Evolutionary conservation across 768 basidiomycete genomes (phyloP), one percentile per base, ranked within the genome.

Genomic region (Lyophyllum shimeji): DNA sequence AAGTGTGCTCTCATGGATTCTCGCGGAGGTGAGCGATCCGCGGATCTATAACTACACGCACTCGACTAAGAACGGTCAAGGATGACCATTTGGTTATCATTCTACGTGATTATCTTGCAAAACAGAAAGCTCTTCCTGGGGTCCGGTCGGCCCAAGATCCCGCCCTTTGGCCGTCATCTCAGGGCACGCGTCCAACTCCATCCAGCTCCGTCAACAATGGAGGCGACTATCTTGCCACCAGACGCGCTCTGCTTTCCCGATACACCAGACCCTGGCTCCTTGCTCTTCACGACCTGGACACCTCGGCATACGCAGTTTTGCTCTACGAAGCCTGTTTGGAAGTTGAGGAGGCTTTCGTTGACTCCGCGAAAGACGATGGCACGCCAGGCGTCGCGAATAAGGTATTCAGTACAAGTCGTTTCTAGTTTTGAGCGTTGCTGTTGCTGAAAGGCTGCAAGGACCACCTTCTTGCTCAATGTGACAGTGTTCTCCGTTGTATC

Each of bases 221-320:
- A 0, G 83, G 87, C 18, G 85, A 89, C 58, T 93, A 91, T 66
- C 74, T 90, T 44, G 79, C 82, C 15, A 75, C 80, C 23, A 75
- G 90, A 37, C 76, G 81, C 37, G 69, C 74, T 1, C 69, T 93
- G 20, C 68, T 84, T 49, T 62, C 68, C 18, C 77, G 74, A 59
- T 90, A 89, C 65, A 86, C 78, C 13, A 65, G 75, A 17, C 81
- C 79, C 20, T 94, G 92, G 92, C 72, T 93, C 43, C 71, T 78
- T 25, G 84, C 86, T 34, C 69, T 93, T 23, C 87, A 90, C 66
- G 76, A 85, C 47, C 81, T 82, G 51, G 83, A 88, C 62, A 60
- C 79, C 18, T 68, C 67, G 1, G 65, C 75, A 7, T 93, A 89
- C 65, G 74, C 77, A 9, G 64, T 68, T 24, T 70, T 80, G 39